These are phyloP conservation scores for Ceratocystis lukuohia DNA, from an alignment of 2,329 filamentous ascomycete genomes.

Conservation along the genomic window DNA sequence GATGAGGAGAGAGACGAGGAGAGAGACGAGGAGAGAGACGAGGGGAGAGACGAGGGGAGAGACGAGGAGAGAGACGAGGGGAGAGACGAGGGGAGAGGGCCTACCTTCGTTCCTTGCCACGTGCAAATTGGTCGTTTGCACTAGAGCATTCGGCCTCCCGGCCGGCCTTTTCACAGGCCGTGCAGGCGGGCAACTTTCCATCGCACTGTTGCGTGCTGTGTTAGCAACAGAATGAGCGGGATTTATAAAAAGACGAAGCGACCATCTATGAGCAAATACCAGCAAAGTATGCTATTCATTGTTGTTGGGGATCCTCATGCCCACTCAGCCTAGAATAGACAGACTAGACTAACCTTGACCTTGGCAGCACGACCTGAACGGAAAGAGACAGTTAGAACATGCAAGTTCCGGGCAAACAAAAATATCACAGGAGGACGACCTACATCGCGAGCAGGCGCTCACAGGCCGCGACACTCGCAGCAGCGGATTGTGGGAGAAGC, in stretches of 20 bases:
- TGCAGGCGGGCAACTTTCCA: slow-evolving; percentile 88
- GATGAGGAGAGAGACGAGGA: background rate
- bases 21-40: too few species aligned
- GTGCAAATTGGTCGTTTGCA: slow-evolving; percentile 88
- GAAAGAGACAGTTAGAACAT: background rate
- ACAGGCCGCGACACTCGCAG: slow-evolving; percentile 66
- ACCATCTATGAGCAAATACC: slow-evolving; percentile 5
- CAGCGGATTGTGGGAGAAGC: slow-evolving; percentile 43
- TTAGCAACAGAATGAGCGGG: slow-evolving; percentile 4
- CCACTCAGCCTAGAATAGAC: background rate
- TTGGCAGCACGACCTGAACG: slow-evolving; percentile 66
- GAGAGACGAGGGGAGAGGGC: slow-evolving; percentile 18
- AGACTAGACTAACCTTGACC: slow-evolving; percentile 57
- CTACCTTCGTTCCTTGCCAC: slow-evolving; percentile 83
- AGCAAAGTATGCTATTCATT: background rate
- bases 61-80: background rate
- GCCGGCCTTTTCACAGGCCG: slow-evolving; percentile 84
- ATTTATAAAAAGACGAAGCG: background rate
- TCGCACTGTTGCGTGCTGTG: slow-evolving; percentile 51
- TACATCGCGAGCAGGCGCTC: slow-evolving; percentile 65
- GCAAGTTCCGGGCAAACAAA: background rate
- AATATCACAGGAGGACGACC: slow-evolving; percentile 21
- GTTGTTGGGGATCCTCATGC: background rate
- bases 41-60: background rate
- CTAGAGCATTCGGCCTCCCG: slow-evolving; percentile 79